Base-by-base conservation (phyloP, 1,284 basidiomycete genomes). In the Naganishia albida region DNA sequence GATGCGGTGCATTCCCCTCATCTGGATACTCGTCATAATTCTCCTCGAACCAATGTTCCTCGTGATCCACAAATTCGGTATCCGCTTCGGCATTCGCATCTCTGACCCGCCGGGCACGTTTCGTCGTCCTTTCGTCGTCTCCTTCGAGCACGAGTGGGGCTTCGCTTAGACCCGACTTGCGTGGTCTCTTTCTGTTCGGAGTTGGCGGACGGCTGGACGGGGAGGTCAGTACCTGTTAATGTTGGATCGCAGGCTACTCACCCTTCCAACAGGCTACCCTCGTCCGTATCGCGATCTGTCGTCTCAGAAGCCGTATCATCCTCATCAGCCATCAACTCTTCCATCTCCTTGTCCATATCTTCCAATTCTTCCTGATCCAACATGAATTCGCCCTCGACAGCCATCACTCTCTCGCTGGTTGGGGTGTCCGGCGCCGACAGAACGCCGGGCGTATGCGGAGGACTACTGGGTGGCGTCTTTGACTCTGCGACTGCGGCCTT, bases 1-100 rank as follows among this genome's bases (percentile, higher is more conserved):
- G 23, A 30, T 59, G 40, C 20, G 63, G 55, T 16, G 63, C 63
- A 65, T 49, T 55, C 20, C 63, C 64, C 25, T 65, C 67, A 49
- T 68, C 67, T 12, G 55, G 40, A 50, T 68, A 68, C 40, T 68
- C 67, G 28, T 65, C 67, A 10, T 59, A 68, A 42, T 68, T 55
- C 40, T 68, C 64, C 16, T 65, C 67, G 8, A n/a, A 46, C 48
- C 54, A 34, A n/a, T 60, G 50, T 43, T 63, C 67, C 46, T 63
- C 59, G 28, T 65, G 44, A 55, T 68, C 64, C 18, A 46, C 59
- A 49, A 62, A 65, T 23, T 68, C 63, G 28, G 50, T 68, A 23
- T 48, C 67, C 1, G 26, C 42, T 7, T 68, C 67, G n/a, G 44
- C 65, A 8, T 40, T 20, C 18, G 48, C 51, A 30, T 65, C 64